Base-by-base conservation (phyloP, 2,329 filamentous ascomycete genomes). In the Ophiosphaerella herpotricha region DNA sequence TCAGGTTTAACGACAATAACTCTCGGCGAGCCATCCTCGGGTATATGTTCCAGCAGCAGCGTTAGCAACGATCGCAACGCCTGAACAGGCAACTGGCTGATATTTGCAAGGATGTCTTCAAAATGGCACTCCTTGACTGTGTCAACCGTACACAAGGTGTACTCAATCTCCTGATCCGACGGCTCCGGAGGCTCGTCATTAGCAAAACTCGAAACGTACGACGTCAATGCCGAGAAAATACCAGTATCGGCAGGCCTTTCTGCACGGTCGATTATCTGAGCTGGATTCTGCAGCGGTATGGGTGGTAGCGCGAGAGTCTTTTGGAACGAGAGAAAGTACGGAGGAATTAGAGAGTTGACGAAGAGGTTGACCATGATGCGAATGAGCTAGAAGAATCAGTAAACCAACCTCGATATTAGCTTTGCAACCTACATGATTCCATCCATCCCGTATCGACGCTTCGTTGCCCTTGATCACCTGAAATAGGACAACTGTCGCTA, bases 131-230 rank as follows among this genome's bases (percentile, higher is more conserved):
- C 88, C 61, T 90, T 93, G 36, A 99, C 86, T 65, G 93, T 99
- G 70, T 97, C 94, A 2, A 97, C 89, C 1, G 94, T 93, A 69
- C 90, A 94, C 8, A 99, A 79, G 0, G 94, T 97, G 68, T 94
- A 96, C 66, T 99, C 94, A 26, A 99, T 81, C 71, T 99, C 94
- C 70, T 97, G 93, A 58, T 97, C 91, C 1, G 94, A 97, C 2
- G 94, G 94, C 75, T 99, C 94, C 0, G 94, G 94, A 11, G 94
- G 94, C 67, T 99, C 94, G 72, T 97, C 94, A 9, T 94, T 95
- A 36, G 95, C 94, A 71, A 99, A 97, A 72, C 93, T 97, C n/a
- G 92, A 96, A 29, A 99, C 91, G 66, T 97, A 99, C 5, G 90
- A 96, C 0, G 93, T 95, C 64, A 99, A 90, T 1, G 93, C 91